Percentiles rank a stretch among this genome's conserved stretches.
Evolutionary conservation across 805 yeast genomes (phyloP).

Genomic region (Barnettozyma sucrosica): DNA sequence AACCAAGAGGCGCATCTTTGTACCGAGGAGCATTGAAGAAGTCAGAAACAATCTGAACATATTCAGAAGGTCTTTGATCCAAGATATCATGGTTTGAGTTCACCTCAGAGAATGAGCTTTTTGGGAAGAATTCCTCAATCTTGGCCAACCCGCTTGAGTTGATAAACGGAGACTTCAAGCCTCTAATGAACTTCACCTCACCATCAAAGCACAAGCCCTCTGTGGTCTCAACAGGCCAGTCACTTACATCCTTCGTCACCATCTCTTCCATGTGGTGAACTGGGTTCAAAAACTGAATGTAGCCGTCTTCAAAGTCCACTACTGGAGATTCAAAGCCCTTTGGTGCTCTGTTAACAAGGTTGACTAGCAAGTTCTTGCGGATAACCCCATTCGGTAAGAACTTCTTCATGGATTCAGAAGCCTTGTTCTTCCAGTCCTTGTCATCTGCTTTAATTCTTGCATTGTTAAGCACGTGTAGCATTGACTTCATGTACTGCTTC

Average conservation of each 20-base stretch:
- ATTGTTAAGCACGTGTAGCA: constrained; percentile 83
- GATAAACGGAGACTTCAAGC: constrained; percentile 24
- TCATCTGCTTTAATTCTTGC: constrained; percentile 23
- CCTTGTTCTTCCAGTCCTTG: constrained; percentile 66
- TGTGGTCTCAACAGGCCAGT: constrained; percentile 29
- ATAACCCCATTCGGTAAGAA: constrained; percentile 73
- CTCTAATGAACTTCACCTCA: constrained; percentile 23
- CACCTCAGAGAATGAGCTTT: constrained; percentile 19
- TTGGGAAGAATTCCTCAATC: constrained; percentile 26
- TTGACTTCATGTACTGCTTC: constrained; percentile 32
- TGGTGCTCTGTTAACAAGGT: constrained; percentile 30
- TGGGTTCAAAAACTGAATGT: constrained; percentile 30
- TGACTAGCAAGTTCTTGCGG: constrained; percentile 35
- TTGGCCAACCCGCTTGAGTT: constrained; percentile 14
- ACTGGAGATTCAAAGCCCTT: constrained; percentile 24
- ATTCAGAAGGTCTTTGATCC: constrained; percentile 34
- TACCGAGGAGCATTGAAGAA: constrained; percentile 23
- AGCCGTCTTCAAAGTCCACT: constrained; percentile 25
- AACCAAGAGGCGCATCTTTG: constrained; percentile 12
- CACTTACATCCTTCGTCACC: constrained; percentile 27
- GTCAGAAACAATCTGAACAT: constrained; percentile 25
- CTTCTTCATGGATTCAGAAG: constrained; percentile 84
- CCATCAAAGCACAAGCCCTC: constrained; percentile 17
- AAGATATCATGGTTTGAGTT: constrained; percentile 34
- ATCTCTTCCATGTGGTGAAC: constrained; percentile 26